phyloP scores from a whole-genome alignment of 2,329 filamentous ascomycete species.

The Phialocephala subalpina region DNA sequence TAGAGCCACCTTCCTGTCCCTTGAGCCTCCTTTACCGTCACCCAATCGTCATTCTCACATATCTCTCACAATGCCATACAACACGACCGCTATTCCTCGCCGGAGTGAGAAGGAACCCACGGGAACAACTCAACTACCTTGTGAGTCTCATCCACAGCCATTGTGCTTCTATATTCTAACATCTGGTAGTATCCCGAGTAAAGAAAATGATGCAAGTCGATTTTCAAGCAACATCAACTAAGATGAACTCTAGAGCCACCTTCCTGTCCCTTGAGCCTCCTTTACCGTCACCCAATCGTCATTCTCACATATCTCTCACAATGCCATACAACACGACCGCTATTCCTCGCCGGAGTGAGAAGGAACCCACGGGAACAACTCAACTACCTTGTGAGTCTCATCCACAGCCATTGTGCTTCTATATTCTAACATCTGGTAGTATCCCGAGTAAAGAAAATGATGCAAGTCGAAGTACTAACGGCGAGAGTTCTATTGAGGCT shows the following conservation, averaged over 20 bases:
- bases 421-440: slow-evolving; percentile 60
- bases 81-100: slow-evolving; percentile 83
- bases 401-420: neutral
- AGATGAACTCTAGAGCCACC: neutral
- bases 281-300: neutral
- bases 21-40: neutral
- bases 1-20: neutral
- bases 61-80: slow-evolving; percentile 77
- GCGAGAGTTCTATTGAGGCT: slow-evolving; percentile 38
- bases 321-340: slow-evolving; percentile 94
- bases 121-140: slow-evolving; percentile 83
- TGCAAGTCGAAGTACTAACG: slow-evolving; percentile 47
- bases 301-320: slow-evolving; percentile 20
- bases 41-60: neutral
- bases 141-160: slow-evolving; percentile 59
- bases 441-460: slow-evolving; percentile 71
- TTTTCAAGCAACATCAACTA: slow-evolving; percentile 76
- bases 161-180: slow-evolving; percentile 20
- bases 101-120: slow-evolving; percentile 74
- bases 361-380: slow-evolving; percentile 76
- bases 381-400: slow-evolving; percentile 79
- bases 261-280: no score
- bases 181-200: slow-evolving; percentile 79
- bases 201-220: slow-evolving; percentile 95
- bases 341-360: slow-evolving; percentile 79